A percentile compares a stretch with the other conserved stretches of the same genome.
These are phyloP conservation scores for Yarrowia sp. DNA, from an alignment of 805 yeast species.

Conservation along the genomic window DNA sequence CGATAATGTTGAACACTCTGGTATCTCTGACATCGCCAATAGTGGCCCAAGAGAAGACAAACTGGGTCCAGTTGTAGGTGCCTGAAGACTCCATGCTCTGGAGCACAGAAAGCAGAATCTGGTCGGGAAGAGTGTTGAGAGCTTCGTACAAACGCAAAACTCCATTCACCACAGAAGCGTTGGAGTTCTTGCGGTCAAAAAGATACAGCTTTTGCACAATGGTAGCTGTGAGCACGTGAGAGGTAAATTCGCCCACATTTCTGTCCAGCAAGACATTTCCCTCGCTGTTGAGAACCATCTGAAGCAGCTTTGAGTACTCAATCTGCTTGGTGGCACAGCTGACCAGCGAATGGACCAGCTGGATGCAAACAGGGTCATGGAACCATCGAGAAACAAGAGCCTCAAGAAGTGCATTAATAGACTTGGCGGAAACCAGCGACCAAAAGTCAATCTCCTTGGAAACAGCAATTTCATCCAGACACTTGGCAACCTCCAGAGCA, in stretches of 20 bases:
- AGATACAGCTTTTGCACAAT: slow-evolving; percentile 50
- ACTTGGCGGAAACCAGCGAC: slow-evolving; percentile 28
- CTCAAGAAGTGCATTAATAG: slow-evolving; percentile 37
- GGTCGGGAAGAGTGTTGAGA: slow-evolving; percentile 56
- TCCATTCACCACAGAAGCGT: slow-evolving; percentile 46
- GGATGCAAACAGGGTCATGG: slow-evolving; percentile 42
- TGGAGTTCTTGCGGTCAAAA: slow-evolving; percentile 48
- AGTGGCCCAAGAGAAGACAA: slow-evolving; percentile 20
- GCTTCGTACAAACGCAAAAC: slow-evolving; percentile 61
- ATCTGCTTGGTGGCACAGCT: slow-evolving; percentile 40
- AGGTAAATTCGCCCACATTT: slow-evolving; percentile 31
- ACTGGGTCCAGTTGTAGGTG: slow-evolving; percentile 21
- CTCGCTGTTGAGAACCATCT: slow-evolving; percentile 58
- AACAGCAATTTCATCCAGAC: slow-evolving; percentile 1
- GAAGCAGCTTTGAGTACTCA: slow-evolving; percentile 53
- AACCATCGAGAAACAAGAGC: slow-evolving; percentile 46
- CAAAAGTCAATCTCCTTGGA: slow-evolving; percentile 26
- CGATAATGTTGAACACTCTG: background rate
- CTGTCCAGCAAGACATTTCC: slow-evolving; percentile 5
- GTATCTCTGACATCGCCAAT: background rate
- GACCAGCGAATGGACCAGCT: slow-evolving; percentile 45
- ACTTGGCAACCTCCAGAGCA: background rate
- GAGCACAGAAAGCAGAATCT: slow-evolving; percentile 55
- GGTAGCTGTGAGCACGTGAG: slow-evolving; percentile 44
- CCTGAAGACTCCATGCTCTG: slow-evolving; percentile 49